Conservation (phyloP, 306 rosid species). For the Astragalus membranaceus region DNA sequence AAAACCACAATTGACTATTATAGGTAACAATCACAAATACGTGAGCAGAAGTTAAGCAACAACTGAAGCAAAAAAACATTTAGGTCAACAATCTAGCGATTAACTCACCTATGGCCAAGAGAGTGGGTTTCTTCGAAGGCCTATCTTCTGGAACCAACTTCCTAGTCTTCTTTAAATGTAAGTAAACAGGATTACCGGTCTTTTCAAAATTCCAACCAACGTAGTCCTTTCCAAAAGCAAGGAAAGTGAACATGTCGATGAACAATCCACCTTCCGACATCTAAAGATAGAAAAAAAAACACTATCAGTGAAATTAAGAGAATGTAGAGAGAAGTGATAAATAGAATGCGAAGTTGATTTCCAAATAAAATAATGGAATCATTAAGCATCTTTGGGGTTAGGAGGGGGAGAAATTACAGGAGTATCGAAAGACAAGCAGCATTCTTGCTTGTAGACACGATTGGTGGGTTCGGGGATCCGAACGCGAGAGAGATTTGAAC, state of each 20-base stretch:
- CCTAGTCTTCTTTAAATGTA: constrained; percentile 68
- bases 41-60: constrained; percentile 27
- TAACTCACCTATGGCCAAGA: constrained; percentile 68
- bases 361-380: neutral
- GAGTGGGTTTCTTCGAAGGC: constrained; percentile 83
- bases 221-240: constrained; percentile 81
- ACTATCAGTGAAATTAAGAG: neutral
- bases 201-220: constrained; percentile 80
- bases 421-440: constrained; percentile 85
- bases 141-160: constrained; percentile 78
- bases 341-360: neutral
- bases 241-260: constrained; percentile 69
- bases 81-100: neutral
- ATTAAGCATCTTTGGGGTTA: neutral
- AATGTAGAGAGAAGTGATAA: neutral
- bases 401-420: constrained; percentile 41
- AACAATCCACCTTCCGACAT: constrained; percentile 85
- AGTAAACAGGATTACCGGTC: constrained; percentile 83
- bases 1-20: constrained; percentile 22
- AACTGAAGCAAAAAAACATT: neutral
- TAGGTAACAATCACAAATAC: constrained; percentile 28
- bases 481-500: constrained; percentile 79
- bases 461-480: constrained; percentile 97
- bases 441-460: constrained; percentile 97
- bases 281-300: constrained; percentile 32